Percentiles rank a stretch among this genome's conserved stretches.
These are phyloP conservation scores for Coemansia sp. DNA, from an alignment of 192 early-diverging fungal species.

Conservation along the genomic window DNA sequence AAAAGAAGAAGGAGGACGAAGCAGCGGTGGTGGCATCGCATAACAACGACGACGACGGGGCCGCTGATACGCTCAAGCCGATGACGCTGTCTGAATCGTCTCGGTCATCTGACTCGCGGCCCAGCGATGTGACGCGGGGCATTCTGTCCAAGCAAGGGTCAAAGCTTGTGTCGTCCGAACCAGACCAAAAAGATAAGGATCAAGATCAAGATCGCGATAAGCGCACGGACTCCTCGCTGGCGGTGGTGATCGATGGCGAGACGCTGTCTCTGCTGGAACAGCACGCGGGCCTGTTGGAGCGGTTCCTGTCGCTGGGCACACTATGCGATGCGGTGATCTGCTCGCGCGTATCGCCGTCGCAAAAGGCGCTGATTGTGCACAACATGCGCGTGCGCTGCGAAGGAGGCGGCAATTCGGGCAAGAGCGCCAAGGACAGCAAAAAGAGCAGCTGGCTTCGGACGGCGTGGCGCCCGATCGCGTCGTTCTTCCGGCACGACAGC, in stretches of 20 bases:
- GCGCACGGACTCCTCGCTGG: constrained; percentile 35
- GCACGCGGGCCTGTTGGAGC: constrained; percentile 52
- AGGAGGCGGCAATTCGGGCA: background rate
- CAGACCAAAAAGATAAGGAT: constrained; percentile 17
- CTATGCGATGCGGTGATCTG: constrained; percentile 82
- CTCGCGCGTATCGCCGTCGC: constrained; percentile 84
- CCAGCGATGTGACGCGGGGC: constrained; percentile 25
- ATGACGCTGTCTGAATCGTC: background rate
- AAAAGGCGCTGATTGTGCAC: constrained; percentile 86
- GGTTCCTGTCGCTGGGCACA: constrained; percentile 73
- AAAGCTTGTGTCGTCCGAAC: constrained; percentile 1
- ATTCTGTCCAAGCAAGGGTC: constrained; percentile 24
- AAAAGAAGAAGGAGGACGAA: too few relatives aligned
- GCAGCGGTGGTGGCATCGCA: too few relatives aligned
- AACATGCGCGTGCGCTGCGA: constrained; percentile 58
- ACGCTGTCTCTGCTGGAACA: constrained; percentile 64
- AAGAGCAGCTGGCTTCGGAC: background rate
- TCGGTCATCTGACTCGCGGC: constrained; percentile 9
- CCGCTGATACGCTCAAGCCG: background rate
- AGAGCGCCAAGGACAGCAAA: background rate
- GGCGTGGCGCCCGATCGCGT: background rate
- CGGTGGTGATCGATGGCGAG: constrained; percentile 91
- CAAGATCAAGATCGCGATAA: constrained; percentile 25
- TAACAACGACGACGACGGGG: background rate
- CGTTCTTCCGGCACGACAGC: constrained; percentile 34